Evolutionary conservation across 306 rosid species (phyloP).

Genomic region (Lupinus albus): DNA sequence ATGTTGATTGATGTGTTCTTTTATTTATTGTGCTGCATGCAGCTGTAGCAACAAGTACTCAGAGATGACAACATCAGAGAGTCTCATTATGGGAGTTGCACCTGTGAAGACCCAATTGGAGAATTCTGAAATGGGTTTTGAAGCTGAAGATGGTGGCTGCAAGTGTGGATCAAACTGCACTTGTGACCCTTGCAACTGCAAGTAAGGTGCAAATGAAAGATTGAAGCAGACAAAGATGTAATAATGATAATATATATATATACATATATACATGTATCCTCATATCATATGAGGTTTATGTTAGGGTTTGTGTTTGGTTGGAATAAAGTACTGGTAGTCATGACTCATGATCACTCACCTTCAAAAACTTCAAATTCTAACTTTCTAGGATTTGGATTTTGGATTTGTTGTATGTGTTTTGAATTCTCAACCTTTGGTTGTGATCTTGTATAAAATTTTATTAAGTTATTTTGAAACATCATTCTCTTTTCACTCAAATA

Average conservation of each 20-base stretch:
- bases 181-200: conserved; percentile 77
- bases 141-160: conserved; percentile 60
- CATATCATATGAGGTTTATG: not conserved
- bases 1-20: not conserved
- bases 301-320: not conserved
- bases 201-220: conserved; percentile 42
- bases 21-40: conserved; percentile 12
- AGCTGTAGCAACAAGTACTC: conserved; percentile 61
- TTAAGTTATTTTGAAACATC: too few species aligned
- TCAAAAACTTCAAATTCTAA: conserved; percentile 17
- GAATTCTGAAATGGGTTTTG: conserved; percentile 53
- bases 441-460: too few species aligned
- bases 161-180: conserved; percentile 72
- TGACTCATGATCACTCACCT: conserved; percentile 34
- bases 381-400: not conserved
- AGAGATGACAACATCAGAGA: conserved; percentile 52
- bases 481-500: too few species aligned
- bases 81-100: conserved; percentile 54
- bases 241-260: too few species aligned
- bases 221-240: conserved; percentile 50
- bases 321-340: conserved; percentile 39
- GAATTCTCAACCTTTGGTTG: too few species aligned
- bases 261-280: not conserved
- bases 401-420: too few species aligned
- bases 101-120: conserved; percentile 48